Evolutionary conservation across 73 alveolate genomes (phyloP), one percentile per base, ranked within the genome.

Genomic region (Durusdinium trenchii): DNA sequence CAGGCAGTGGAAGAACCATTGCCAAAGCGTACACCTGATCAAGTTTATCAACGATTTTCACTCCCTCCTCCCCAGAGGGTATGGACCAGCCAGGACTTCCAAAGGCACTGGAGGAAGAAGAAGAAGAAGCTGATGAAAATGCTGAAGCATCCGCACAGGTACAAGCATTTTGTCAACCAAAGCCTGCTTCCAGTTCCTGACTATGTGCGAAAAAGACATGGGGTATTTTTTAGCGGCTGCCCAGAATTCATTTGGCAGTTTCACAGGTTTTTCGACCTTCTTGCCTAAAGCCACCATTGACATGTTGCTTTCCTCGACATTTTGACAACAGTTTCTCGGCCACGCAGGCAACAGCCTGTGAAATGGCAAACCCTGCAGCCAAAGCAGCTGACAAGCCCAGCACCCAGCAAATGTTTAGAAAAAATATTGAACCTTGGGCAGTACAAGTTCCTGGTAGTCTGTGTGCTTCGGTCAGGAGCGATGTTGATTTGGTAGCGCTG

Each of bases 1-100:
- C 52, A 91, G 98, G 98, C n/a, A 35, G 98, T 69, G 87, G 98
- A 91, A 76, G 98, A 91, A 40, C 89, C 87, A 42, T 57, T 48
- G 61, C 98, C 98, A 46, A 91, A 91, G 45, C 71, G 98, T 54
- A 46, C n/a, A 32, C 94, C 60, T 79, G 60, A 26, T 79, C 45
- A 0, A 38, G 50, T 36, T 20, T 48, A 46, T 20, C 6, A 23
- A 3, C n/a, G 6, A 57, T 45, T 46, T 73, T 79, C 42, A 79
- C 0, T 28, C 40, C 6, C 14, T 45, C 87, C 45, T 60, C 73
- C 73, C n/a, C 30, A 42, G 42, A 67, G 81, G 42, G 16, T 67
- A 42, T 6, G 42, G 81, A n/a, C 18, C 45, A 67, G 18, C 67
- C 40, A 91, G 89, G 98, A 67, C n/a, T 91, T 23, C 98, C 98